A percentile compares a stretch with the other conserved stretches of the same genome.
These are phyloP conservation scores for Neofusicoccum sp. DNA, from an alignment of 2,329 filamentous ascomycete genomes.

Conservation along the genomic window DNA sequence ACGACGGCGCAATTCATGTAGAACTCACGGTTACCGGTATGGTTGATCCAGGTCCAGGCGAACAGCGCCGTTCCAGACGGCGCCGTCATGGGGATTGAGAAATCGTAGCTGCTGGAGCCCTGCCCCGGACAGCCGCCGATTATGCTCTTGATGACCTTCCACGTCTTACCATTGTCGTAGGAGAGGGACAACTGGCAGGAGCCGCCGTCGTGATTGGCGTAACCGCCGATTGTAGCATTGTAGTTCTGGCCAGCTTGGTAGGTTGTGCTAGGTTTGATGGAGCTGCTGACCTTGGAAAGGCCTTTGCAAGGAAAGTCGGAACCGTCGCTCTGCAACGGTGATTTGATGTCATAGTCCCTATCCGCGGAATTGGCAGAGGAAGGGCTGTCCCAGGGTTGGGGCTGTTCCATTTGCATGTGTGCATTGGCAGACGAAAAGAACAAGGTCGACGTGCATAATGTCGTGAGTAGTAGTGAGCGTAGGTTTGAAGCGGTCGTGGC, in stretches of 20 bases:
- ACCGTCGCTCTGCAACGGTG: slow-evolving; percentile 60
- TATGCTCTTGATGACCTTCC: slow-evolving; percentile 66
- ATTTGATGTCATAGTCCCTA: slow-evolving; percentile 70
- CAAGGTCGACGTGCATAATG: slow-evolving; percentile 6
- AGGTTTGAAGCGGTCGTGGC: not conserved
- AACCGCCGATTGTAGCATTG: slow-evolving; percentile 63
- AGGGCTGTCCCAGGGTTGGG: slow-evolving; percentile 54
- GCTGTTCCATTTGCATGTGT: slow-evolving; percentile 58
- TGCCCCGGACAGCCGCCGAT: slow-evolving; percentile 56
- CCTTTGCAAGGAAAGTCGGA: slow-evolving; percentile 77
- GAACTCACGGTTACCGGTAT: slow-evolving; percentile 75
- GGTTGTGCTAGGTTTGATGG: slow-evolving; percentile 55
- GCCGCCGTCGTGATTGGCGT: slow-evolving; percentile 63
- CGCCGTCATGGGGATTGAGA: slow-evolving; percentile 64
- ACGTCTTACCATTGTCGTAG: slow-evolving; percentile 68
- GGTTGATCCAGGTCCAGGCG: slow-evolving; percentile 72
- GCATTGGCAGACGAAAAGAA: slow-evolving; percentile 17
- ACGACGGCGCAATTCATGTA: slow-evolving; percentile 84
- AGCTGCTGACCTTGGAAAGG: slow-evolving; percentile 37
- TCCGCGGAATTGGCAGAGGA: slow-evolving; percentile 43
- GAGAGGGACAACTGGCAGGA: slow-evolving; percentile 75
- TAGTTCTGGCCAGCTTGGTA: slow-evolving; percentile 63
- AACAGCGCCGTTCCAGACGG: slow-evolving; percentile 63
- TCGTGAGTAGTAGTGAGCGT: slow-evolving; percentile 8
- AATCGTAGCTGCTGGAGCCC: slow-evolving; percentile 55